These are phyloP conservation scores for Catharanthus roseus DNA, from an alignment of 257 asterid species.

Conservation along the genomic window DNA sequence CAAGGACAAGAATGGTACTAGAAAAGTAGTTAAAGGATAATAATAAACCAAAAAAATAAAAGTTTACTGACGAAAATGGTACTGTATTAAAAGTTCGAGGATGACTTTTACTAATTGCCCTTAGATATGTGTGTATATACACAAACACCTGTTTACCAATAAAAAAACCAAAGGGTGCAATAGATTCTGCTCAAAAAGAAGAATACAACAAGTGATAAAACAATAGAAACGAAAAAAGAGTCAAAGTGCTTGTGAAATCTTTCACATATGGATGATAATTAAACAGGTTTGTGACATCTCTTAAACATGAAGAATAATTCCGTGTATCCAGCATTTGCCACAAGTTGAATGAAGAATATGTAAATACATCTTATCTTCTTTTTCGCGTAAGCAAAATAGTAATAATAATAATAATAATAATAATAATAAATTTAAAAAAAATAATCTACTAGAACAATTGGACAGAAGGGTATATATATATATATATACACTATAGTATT, in stretches of 20 bases:
- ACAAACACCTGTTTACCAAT: background rate
- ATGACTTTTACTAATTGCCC: too few relatives aligned
- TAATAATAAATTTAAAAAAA: too few relatives aligned
- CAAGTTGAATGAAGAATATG: background rate
- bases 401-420: too few relatives aligned
- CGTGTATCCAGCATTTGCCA: background rate
- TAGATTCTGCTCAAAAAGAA: background rate
- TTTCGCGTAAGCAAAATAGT: background rate
- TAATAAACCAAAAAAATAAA: too few relatives aligned
- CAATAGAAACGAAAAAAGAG: background rate
- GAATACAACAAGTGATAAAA: background rate
- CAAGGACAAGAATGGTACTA: too few relatives aligned
- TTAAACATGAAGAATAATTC: background rate
- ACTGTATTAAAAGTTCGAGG: too few relatives aligned
- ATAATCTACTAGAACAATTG: too few relatives aligned
- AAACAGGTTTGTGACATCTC: background rate
- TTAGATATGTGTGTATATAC: too few relatives aligned
- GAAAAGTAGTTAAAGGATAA: too few relatives aligned
- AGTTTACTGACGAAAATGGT: too few relatives aligned
- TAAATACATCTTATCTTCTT: background rate
- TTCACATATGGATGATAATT: background rate
- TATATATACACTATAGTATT: too few relatives aligned
- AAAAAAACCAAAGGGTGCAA: background rate
- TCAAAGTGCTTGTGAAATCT: background rate
- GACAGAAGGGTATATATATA: too few relatives aligned